These are phyloP conservation scores for Trichoderma sp. DNA, from an alignment of 2,329 filamentous ascomycete species.

Conservation along the genomic window DNA sequence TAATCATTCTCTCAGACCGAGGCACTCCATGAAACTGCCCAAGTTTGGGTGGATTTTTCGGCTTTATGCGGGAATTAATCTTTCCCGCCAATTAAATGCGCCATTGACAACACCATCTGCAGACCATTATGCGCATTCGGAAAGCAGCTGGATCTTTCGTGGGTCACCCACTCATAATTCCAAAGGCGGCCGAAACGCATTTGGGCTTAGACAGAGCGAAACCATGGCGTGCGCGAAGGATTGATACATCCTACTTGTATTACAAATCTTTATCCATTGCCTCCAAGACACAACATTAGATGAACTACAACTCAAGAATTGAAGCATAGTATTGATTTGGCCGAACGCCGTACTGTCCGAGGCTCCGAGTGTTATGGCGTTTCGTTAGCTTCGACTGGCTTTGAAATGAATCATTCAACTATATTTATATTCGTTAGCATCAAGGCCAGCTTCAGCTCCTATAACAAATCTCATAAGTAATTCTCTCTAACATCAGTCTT, in stretches of 20 bases:
- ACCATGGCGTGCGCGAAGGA: neutral
- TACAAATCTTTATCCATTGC: neutral
- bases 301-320: neutral
- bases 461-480: neutral
- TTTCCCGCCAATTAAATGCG: neutral
- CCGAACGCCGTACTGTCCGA: neutral
- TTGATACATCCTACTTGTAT: neutral
- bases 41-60: neutral
- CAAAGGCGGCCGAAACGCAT: conserved; percentile 34
- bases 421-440: neutral
- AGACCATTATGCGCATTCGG: neutral
- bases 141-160: neutral
- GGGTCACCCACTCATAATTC: neutral
- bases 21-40: neutral
- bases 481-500: neutral
- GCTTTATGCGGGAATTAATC: neutral
- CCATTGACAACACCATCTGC: neutral
- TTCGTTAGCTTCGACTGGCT: neutral
- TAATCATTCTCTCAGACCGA: neutral
- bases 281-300: neutral
- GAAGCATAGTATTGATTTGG: neutral
- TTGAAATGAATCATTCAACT: neutral
- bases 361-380: neutral
- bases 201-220: neutral
- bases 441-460: too few relatives aligned